Evolutionary conservation across 768 basidiomycete species (phyloP).

Genomic region (Russula sp.): DNA sequence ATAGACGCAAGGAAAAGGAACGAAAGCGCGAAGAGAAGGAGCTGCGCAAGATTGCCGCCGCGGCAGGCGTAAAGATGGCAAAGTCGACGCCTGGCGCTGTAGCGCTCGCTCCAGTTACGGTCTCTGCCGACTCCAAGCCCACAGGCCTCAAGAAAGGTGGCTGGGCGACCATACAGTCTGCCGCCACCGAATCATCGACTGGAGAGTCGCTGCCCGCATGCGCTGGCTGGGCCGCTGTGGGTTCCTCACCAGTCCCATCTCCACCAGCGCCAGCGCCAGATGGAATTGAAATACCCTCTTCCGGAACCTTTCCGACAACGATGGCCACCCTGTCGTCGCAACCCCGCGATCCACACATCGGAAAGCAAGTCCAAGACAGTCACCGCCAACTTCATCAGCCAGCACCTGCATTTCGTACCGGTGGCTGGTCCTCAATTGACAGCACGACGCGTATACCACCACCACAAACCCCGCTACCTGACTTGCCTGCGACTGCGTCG

Average conservation of each 20-base stretch:
- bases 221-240: constrained; percentile 42
- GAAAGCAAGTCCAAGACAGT: neutral
- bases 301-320: neutral
- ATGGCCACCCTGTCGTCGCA: neutral
- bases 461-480: neutral
- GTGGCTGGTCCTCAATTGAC: constrained; percentile 64
- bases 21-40: constrained; percentile 81
- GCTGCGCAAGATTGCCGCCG: constrained; percentile 74
- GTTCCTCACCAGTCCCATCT: constrained; percentile 23
- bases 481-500: neutral
- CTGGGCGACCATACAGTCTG: constrained; percentile 11
- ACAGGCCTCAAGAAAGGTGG: constrained; percentile 31
- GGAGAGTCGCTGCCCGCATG: constrained; percentile 26
- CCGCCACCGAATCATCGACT: neutral
- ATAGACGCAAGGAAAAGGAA: constrained; percentile 79
- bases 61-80: constrained; percentile 64
- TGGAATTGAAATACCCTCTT: neutral
- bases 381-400: constrained; percentile 19
- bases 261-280: constrained; percentile 5
- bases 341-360: neutral
- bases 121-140: constrained; percentile 20
- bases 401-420: constrained; percentile 48
- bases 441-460: constrained; percentile 28
- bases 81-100: constrained; percentile 28
- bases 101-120: constrained; percentile 15